Evolutionary conservation across 768 basidiomycete genomes (phyloP).

Genomic region (Dacryopinax spathularia): DNA sequence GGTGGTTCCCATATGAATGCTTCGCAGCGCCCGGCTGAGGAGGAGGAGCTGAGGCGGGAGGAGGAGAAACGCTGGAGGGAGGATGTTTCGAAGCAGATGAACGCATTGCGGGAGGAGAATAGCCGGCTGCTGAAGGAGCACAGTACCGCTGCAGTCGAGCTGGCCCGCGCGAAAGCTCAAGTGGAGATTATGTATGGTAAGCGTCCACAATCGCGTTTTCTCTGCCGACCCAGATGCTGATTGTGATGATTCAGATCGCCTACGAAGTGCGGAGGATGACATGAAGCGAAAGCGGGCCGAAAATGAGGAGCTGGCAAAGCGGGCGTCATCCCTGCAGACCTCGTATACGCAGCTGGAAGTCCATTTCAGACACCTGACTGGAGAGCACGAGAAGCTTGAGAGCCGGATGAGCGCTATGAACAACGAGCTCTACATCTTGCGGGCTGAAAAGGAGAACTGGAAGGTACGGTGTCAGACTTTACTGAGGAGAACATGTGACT

Average conservation of each 20-base stretch:
- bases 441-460: slow-evolving; percentile 89
- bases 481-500: background rate
- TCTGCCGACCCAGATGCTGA: background rate
- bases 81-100: background rate
- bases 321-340: slow-evolving; percentile 49
- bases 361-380: slow-evolving; percentile 9
- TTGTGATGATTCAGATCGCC: background rate
- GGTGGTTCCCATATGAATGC: background rate
- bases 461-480: slow-evolving; percentile 41
- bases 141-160: background rate
- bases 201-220: background rate
- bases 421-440: slow-evolving; percentile 73
- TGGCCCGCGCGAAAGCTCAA: background rate
- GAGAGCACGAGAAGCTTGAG: slow-evolving; percentile 15
- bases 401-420: slow-evolving; percentile 31
- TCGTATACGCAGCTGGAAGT: background rate
- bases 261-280: background rate
- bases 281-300: slow-evolving; percentile 28
- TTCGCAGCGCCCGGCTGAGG: background rate
- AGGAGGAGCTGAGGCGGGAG: slow-evolving; percentile 7
- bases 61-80: background rate
- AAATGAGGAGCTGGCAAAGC: slow-evolving; percentile 48
- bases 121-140: background rate
- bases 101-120: slow-evolving; percentile 12
- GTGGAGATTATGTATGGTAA: background rate